Conservation (phyloP, 768 basidiomycete genomes). For the Chalciporus pseudorubinellus region DNA sequence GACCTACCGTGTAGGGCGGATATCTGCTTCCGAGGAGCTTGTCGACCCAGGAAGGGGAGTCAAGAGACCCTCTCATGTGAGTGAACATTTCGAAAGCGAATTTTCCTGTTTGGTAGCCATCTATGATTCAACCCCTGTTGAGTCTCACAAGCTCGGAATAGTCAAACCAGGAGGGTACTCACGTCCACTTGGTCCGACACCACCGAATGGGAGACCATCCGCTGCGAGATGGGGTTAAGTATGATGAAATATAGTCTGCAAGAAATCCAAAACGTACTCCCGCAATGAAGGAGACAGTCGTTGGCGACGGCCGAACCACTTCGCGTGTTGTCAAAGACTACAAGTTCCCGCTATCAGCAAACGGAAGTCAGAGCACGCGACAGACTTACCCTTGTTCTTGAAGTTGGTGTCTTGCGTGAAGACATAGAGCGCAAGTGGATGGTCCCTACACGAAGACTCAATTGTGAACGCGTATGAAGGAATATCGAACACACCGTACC, state of each 20-base stretch:
- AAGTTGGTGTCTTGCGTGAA: slow-evolving; percentile 60
- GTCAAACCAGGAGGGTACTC: slow-evolving; percentile 26
- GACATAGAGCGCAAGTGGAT: slow-evolving; percentile 75
- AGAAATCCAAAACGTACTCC: slow-evolving; percentile 36
- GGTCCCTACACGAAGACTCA: slow-evolving; percentile 44
- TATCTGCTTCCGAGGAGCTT: slow-evolving; percentile 26
- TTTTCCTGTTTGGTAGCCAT: slow-evolving; percentile 70
- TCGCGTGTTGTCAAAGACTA: slow-evolving; percentile 67
- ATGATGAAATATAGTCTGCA: neutral
- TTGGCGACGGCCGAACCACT: slow-evolving; percentile 73
- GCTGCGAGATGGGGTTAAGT: slow-evolving; percentile 28
- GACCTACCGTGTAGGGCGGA: slow-evolving; percentile 29
- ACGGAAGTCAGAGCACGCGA: neutral
- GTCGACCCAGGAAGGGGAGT: slow-evolving; percentile 39
- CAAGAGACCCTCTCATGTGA: slow-evolving; percentile 58
- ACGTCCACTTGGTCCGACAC: slow-evolving; percentile 73
- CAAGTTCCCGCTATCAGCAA: neutral
- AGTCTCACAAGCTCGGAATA: neutral
- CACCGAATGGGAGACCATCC: slow-evolving; percentile 72
- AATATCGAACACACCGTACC: slow-evolving; percentile 35
- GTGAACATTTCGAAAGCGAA: slow-evolving; percentile 77
- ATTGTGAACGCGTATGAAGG: neutral
- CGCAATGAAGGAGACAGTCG: slow-evolving; percentile 62
- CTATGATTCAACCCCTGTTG: slow-evolving; percentile 31
- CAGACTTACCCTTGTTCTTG: slow-evolving; percentile 57